Base-by-base conservation (phyloP, 2,329 filamentous ascomycete species). In the Zalaria obscura region DNA sequence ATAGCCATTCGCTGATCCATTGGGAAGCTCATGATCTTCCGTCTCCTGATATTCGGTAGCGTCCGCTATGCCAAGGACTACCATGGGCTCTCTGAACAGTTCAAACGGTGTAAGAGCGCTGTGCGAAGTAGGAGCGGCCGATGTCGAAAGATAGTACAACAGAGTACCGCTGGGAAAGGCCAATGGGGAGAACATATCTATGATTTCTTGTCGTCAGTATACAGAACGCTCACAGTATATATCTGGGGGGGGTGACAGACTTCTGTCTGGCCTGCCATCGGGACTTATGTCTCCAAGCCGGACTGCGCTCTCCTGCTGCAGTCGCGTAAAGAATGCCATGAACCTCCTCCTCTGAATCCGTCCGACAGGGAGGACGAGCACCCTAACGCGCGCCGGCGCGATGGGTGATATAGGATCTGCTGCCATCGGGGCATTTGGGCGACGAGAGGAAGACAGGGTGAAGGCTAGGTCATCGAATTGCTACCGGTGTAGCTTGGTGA, bases 181-280 rank as follows among this genome's bases (percentile, higher is more conserved):
- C 54, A 91, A 68, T 34, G 89, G 89, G 44, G 86, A 93, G 64
- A 96, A 95, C 79, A 91, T 88, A 62, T 86, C 87, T 94, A 59
- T 10, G 35, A 7, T 5, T 25, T 35, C 2, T 25, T 18, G 18
- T 18, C 18, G 18, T 18, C 18, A 18, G 18, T 18, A 18, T 18
- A 18, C 18, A 18, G 18, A 18, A 18, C 18, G 18, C 18, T 18
- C 18, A 18, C 18, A 37, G 53, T 52, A 50, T 45, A 33, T 49
- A 75, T 18, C 18, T 18, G 18, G 18, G 18, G 18, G 18, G 18
- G 18, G 18, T 18, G 18, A 18, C 18, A 60, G 79, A 89, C 86
- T 93, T 70, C 83, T 79, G 61, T 93, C 83, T 42, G 86, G 83
- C 51, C 84, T 76, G 58, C 76, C 72, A 73, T 94, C 85, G 55